A percentile compares a stretch with the other conserved stretches of the same genome.
Evolutionary conservation across 371 early-diverging fungal species (phyloP).

Genomic region (Chytridium lagenaria): DNA sequence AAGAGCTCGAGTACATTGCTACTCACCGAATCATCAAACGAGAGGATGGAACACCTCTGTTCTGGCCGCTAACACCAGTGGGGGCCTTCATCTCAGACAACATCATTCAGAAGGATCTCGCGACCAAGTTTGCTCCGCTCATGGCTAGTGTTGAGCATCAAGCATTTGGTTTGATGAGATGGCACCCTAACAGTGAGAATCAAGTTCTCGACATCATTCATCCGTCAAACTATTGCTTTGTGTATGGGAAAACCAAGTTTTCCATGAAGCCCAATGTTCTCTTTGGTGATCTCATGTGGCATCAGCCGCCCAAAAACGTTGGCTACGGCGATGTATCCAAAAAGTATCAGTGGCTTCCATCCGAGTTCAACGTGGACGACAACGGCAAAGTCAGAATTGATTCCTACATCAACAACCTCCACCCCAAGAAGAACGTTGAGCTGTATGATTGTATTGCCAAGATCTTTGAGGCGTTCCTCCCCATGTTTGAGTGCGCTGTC

Average conservation of each 20-base stretch:
- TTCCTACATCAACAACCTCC: slow-evolving; percentile 51
- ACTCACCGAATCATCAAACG: background rate
- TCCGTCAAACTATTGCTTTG: background rate
- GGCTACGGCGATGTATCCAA: slow-evolving; percentile 14
- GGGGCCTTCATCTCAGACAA: slow-evolving; percentile 45
- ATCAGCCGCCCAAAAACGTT: background rate
- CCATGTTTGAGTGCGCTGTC: slow-evolving; percentile 38
- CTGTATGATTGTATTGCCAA: slow-evolving; percentile 27
- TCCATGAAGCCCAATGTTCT: background rate
- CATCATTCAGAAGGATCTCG: slow-evolving; percentile 3
- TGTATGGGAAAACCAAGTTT: slow-evolving; percentile 50
- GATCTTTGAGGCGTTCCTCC: slow-evolving; percentile 31
- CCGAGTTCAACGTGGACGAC: slow-evolving; percentile 33
- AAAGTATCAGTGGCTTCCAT: slow-evolving; percentile 43
- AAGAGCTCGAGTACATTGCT: slow-evolving; percentile 21
- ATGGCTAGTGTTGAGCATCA: background rate
- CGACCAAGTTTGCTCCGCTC: background rate
- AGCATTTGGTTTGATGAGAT: background rate
- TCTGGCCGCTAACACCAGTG: slow-evolving; percentile 30
- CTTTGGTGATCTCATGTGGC: background rate
- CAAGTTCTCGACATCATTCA: background rate
- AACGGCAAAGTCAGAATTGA: slow-evolving; percentile 23
- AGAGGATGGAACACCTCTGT: background rate
- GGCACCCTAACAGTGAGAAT: slow-evolving; percentile 7
- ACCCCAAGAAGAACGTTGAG: slow-evolving; percentile 16